Evolutionary conservation across 768 basidiomycete genomes (phyloP).

Genomic region (Artomyces pyxidatus): DNA sequence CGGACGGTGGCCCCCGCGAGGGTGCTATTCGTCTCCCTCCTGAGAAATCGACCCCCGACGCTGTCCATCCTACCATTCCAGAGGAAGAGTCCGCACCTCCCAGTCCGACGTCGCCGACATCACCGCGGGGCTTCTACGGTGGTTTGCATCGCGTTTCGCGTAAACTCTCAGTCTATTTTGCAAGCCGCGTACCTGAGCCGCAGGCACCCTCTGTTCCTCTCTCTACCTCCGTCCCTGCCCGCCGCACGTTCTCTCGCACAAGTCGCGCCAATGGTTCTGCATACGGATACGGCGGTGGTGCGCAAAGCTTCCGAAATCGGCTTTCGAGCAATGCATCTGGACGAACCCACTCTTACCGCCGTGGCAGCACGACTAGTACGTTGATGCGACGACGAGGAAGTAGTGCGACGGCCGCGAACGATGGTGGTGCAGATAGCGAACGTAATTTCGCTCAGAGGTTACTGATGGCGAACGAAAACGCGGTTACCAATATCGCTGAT

Average conservation of each 20-base stretch:
- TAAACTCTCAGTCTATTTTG: conserved; percentile 53
- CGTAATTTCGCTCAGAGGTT: conserved; percentile 85
- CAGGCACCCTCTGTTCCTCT: conserved; percentile 28
- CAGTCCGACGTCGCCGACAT: conserved; percentile 31
- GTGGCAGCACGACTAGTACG: conserved; percentile 48
- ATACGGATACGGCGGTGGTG: conserved; percentile 60
- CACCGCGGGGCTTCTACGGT: conserved; percentile 7
- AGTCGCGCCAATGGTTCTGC: conserved; percentile 68
- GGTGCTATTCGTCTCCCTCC: conserved; percentile 75
- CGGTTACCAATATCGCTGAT: conserved; percentile 91
- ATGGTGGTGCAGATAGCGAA: conserved; percentile 36
- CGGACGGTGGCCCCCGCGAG: conserved; percentile 84
- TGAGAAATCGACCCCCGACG: conserved; percentile 52
- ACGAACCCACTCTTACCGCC: conserved; percentile 27
- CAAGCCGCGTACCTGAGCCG: conserved; percentile 39
- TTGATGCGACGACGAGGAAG: conserved; percentile 45
- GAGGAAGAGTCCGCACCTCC: conserved; percentile 50
- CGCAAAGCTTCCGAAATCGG: conserved; percentile 20
- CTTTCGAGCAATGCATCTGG: conserved; percentile 13
- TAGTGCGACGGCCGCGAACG: conserved; percentile 20
- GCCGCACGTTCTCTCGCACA: conserved; percentile 40
- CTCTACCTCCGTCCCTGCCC: conserved; percentile 30
- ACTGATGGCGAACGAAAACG: conserved; percentile 89
- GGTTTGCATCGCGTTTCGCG: conserved; percentile 31
- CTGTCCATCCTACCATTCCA: conserved; percentile 40